Evolutionary conservation across 805 yeast genomes (phyloP), one percentile per base, ranked within the genome.

Genomic region (Metschnikowia continentalis): DNA sequence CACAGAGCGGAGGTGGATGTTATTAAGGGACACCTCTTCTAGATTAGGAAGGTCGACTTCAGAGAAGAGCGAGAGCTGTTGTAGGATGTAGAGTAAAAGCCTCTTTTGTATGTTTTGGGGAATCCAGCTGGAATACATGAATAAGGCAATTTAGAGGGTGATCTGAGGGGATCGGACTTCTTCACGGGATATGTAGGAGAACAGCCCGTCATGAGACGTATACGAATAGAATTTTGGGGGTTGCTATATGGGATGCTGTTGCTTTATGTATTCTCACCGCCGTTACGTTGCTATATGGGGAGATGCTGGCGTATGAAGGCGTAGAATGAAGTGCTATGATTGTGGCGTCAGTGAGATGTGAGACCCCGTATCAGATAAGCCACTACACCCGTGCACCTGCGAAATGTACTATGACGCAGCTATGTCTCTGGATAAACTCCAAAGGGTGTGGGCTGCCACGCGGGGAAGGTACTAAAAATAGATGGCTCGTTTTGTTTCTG

Each of bases 71-170:
- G 91, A 82, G 41, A 90, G 79, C 66, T 89, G 92, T 63, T 87
- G 88, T 23, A 91, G 77, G 4, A 90, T 81, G 66, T 89, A 90
- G 40, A 87, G 81, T 40, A 91, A 78, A 36, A 90, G 78, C 59
- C 96, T 75, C 68, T 88, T 86, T 61, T 90, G 96, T 39, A 91
- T 75, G 67, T 86, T 88, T 65, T 85, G 92, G 6, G 96, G 92
- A 66, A 88, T 77, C 95, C 96, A 89, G 37, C 38, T 50, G 48
- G 55, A 50, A 42, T 54, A 56, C 59, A 57, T 57, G 35, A 20
- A 13, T 14, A 26, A 20, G 40, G 33, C 23, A 35, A 17, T n/a
- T 23, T 14, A 10, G 41, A 23, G 35, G 26, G n/a, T 33, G 22
- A 20, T 33, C 15, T 32, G 13, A 17, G 32, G 45, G 38, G 36